Conservation (phyloP, 768 basidiomycete genomes). For the Bullera alba region DNA sequence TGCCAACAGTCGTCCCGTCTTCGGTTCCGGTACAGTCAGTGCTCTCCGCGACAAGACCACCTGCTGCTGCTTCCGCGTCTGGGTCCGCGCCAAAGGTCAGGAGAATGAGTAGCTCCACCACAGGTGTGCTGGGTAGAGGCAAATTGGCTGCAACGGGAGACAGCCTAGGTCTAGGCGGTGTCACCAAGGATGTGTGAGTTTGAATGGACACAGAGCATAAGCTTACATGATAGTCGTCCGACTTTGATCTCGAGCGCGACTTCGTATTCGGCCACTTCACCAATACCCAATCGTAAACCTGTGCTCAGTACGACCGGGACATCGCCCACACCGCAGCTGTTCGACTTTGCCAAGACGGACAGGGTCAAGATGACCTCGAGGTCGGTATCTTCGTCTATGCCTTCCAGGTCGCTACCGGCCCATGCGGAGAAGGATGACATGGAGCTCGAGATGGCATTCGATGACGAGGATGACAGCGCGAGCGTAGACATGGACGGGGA, state of each 20-base stretch:
- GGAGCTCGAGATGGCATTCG: constrained; percentile 42
- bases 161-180: constrained; percentile 6
- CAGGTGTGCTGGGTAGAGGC: constrained; percentile 34
- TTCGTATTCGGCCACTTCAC: constrained; percentile 17
- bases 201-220: not conserved
- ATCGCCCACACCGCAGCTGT: constrained; percentile 32
- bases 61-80: constrained; percentile 3
- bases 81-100: constrained; percentile 21
- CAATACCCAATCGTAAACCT: constrained; percentile 27
- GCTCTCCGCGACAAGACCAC: constrained; percentile 28
- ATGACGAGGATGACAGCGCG: constrained; percentile 34
- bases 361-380: constrained; percentile 16
- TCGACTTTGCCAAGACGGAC: constrained; percentile 41
- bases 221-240: constrained; percentile 12
- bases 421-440: constrained; percentile 28
- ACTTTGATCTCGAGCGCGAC: constrained; percentile 1
- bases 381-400: not conserved
- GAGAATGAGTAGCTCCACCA: constrained; percentile 37
- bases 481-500: constrained; percentile 31
- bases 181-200: constrained; percentile 26
- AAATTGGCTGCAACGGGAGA: constrained; percentile 34
- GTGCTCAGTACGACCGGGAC: constrained; percentile 9
- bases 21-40: constrained; percentile 30
- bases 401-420: constrained; percentile 21
- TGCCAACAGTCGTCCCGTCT: constrained; percentile 16